Percentiles rank a stretch among this genome's conserved stretches.
Evolutionary conservation across 2,329 filamentous ascomycete species (phyloP).

Genomic region (Endoconidiophora laricicola): DNA sequence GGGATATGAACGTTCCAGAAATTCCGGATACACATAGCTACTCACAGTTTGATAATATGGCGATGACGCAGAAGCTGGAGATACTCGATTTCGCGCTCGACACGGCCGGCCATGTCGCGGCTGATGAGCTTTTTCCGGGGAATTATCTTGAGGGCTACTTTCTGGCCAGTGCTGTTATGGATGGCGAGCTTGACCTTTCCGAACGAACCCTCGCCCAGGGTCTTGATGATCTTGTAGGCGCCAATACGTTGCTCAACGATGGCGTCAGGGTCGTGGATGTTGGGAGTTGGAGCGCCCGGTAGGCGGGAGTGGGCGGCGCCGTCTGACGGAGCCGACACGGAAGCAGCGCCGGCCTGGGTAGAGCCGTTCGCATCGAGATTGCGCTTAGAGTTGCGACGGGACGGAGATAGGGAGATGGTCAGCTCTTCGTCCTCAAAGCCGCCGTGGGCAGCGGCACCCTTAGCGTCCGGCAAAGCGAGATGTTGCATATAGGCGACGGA

Average conservation of each 20-base stretch:
- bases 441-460: slow-evolving; percentile 7
- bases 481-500: slow-evolving; percentile 5
- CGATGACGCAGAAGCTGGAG: slow-evolving; percentile 88
- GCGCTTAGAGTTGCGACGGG: slow-evolving; percentile 22
- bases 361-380: slow-evolving; percentile 8
- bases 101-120: slow-evolving; percentile 91
- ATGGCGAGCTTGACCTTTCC: slow-evolving; percentile 96
- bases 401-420: slow-evolving; percentile 55
- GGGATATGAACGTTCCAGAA: neutral
- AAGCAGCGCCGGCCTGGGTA: slow-evolving; percentile 13
- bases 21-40: slow-evolving; percentile 14
- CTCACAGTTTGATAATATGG: slow-evolving; percentile 95
- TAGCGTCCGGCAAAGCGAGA: slow-evolving; percentile 8
- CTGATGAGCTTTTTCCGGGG: slow-evolving; percentile 90
- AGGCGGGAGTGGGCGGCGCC: slow-evolving; percentile 18
- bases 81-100: slow-evolving; percentile 97
- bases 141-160: slow-evolving; percentile 97
- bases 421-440: slow-evolving; percentile 68
- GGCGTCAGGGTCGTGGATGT: slow-evolving; percentile 30
- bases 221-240: slow-evolving; percentile 79
- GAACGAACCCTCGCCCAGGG: slow-evolving; percentile 90
- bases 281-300: slow-evolving; percentile 16
- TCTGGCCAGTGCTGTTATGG: slow-evolving; percentile 79
- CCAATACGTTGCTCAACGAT: slow-evolving; percentile 65
- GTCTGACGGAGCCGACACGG: slow-evolving; percentile 6